These are phyloP conservation scores for Kluyveromyces marxianus DNA, from an alignment of 1,139 yeast genomes.

Conservation along the genomic window DNA sequence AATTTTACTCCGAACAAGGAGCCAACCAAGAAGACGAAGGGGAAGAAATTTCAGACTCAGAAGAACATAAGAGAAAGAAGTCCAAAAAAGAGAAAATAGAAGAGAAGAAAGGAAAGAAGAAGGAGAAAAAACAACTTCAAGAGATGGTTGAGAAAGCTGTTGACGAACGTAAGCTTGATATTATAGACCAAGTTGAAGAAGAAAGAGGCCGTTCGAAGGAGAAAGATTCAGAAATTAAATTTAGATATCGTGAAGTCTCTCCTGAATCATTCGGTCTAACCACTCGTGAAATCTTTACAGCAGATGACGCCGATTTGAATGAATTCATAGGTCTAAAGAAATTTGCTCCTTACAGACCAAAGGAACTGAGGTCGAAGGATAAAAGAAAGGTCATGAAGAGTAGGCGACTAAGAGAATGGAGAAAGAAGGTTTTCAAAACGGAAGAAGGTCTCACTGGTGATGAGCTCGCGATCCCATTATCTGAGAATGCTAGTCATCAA, in stretches of 20 bases:
- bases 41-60: conserved; percentile 10
- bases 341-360: conserved; percentile 84
- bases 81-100: conserved; percentile 44
- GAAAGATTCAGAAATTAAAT: conserved; percentile 40
- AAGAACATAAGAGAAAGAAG: conserved; percentile 32
- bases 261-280: conserved; percentile 89
- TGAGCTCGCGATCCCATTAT: conserved; percentile 10
- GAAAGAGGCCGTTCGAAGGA: conserved; percentile 38
- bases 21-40: conserved; percentile 18
- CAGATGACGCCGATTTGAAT: conserved; percentile 82
- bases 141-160: conserved; percentile 70
- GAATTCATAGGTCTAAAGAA: conserved; percentile 82
- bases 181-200: conserved; percentile 57
- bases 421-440: conserved; percentile 66
- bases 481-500: neutral
- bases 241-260: conserved; percentile 88
- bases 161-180: conserved; percentile 41
- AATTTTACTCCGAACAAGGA: conserved; percentile 18
- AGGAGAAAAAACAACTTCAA: conserved; percentile 52
- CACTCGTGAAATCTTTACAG: conserved; percentile 79
- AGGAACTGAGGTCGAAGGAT: conserved; percentile 67
- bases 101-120: conserved; percentile 55
- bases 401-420: conserved; percentile 82
- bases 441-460: conserved; percentile 50
- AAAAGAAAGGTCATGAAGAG: conserved; percentile 78